A percentile compares a stretch with the other conserved stretches of the same genome.
Evolutionary conservation across 257 asterid genomes (phyloP).

Genomic region (Solanum pennellii): DNA sequence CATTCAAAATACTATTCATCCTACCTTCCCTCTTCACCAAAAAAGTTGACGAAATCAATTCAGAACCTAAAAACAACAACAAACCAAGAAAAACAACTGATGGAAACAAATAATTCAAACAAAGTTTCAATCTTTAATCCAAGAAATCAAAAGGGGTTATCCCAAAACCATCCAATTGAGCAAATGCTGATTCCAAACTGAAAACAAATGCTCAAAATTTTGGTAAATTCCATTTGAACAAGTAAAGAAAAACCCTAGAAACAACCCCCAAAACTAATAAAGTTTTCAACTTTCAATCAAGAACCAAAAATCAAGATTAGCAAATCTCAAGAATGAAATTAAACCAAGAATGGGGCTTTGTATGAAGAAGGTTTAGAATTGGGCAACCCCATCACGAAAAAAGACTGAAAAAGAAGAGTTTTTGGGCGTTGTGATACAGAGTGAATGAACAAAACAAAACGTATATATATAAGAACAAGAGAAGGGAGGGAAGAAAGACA

Average conservation of each 20-base stretch:
- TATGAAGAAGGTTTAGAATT: not conserved
- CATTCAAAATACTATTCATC: slow-evolving; percentile 70
- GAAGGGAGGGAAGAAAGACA: not conserved
- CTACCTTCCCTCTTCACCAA: slow-evolving; percentile 21
- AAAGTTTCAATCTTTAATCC: slow-evolving; percentile 7
- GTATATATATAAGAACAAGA: not conserved
- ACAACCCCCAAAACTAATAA: not conserved
- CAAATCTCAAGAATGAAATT: not conserved
- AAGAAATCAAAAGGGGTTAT: slow-evolving; percentile 16
- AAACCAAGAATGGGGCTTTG: not conserved
- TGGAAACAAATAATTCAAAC: not conserved
- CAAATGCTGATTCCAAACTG: slow-evolving; percentile 9
- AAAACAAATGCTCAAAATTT: not conserved
- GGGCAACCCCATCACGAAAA: not conserved
- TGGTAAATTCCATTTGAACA: not conserved
- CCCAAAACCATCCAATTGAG: slow-evolving; percentile 21
- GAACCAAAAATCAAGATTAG: not conserved
- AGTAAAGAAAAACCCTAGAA: not conserved
- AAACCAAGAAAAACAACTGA: not conserved
- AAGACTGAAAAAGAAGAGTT: not conserved
- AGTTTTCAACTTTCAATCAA: not conserved
- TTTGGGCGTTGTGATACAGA: not conserved
- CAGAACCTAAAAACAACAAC: not conserved
- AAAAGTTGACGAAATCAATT: slow-evolving; percentile 9
- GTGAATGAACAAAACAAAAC: not conserved